Evolutionary conservation across 73 alveolate species (phyloP).

Genomic region (Uronychia setigera): DNA sequence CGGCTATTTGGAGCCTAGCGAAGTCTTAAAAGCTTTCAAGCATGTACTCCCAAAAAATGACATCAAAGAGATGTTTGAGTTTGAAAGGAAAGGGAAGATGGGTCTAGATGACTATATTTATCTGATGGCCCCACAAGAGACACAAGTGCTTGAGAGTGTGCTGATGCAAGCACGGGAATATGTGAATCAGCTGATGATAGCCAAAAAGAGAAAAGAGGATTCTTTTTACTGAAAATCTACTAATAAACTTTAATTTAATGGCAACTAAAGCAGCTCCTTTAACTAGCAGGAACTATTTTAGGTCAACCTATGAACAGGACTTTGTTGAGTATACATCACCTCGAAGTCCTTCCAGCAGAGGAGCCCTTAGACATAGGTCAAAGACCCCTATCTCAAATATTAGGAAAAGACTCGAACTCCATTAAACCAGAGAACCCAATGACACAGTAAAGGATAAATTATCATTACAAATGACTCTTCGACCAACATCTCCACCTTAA

Average conservation of each 20-base stretch:
- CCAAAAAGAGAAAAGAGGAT: not conserved
- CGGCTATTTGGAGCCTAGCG: slow-evolving; percentile 1
- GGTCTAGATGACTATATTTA: not conserved
- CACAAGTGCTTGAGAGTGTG: not conserved
- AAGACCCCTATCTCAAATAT: not conserved
- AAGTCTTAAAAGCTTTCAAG: not conserved
- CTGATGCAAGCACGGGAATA: not conserved
- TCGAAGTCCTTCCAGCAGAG: not conserved
- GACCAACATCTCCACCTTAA: not conserved
- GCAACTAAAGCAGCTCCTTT: not conserved
- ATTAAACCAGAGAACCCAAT: not conserved
- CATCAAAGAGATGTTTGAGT: not conserved
- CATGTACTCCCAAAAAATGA: not conserved
- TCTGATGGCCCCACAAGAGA: not conserved
- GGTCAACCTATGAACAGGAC: not conserved
- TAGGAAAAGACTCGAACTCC: not conserved
- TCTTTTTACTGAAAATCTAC: not conserved
- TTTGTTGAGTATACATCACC: not conserved
- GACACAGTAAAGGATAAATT: not conserved
- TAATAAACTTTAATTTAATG: not conserved
- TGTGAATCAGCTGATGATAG: not conserved
- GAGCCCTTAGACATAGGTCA: not conserved
- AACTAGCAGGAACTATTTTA: not conserved
- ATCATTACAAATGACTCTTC: not conserved
- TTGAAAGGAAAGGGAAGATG: not conserved